These are phyloP conservation scores for Blastocystis sp. DNA, from an alignment of 352 stramenopile species.

Conservation along the genomic window DNA sequence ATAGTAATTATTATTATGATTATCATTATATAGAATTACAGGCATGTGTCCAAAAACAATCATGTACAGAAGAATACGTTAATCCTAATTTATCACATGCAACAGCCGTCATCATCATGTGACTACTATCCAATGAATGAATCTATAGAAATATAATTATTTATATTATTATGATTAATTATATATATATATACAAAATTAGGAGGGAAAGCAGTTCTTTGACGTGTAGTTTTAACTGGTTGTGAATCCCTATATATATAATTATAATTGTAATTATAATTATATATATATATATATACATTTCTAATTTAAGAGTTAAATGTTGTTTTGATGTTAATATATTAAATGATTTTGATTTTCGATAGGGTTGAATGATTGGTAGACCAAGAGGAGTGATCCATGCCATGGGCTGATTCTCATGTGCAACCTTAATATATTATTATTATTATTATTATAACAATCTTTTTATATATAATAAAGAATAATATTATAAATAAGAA, in stretches of 20 bases:
- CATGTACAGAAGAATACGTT: constrained; percentile 87
- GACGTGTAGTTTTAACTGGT: constrained; percentile 54
- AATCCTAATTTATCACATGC: constrained; percentile 70
- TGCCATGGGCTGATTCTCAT: constrained; percentile 71
- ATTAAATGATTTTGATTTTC: constrained; percentile 54
- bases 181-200: constrained; percentile 59
- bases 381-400: constrained; percentile 95
- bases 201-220: constrained; percentile 87
- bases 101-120: constrained; percentile 93
- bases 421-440: constrained; percentile 53
- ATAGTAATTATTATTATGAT: too few relatives aligned
- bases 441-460: too few relatives aligned
- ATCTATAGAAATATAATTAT: constrained; percentile 47
- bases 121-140: constrained; percentile 92
- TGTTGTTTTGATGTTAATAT: constrained; percentile 63
- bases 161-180: neutral
- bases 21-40: too few relatives aligned
- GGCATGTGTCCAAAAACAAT: constrained; percentile 97
- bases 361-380: constrained; percentile 90
- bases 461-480: constrained; percentile 54
- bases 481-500: too few relatives aligned
- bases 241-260: constrained; percentile 48
- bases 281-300: constrained; percentile 33
- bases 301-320: constrained; percentile 55
- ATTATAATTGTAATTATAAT: neutral